Evolutionary conservation across 352 stramenopile genomes (phyloP).

Genomic region (Blastocystis sp.): DNA sequence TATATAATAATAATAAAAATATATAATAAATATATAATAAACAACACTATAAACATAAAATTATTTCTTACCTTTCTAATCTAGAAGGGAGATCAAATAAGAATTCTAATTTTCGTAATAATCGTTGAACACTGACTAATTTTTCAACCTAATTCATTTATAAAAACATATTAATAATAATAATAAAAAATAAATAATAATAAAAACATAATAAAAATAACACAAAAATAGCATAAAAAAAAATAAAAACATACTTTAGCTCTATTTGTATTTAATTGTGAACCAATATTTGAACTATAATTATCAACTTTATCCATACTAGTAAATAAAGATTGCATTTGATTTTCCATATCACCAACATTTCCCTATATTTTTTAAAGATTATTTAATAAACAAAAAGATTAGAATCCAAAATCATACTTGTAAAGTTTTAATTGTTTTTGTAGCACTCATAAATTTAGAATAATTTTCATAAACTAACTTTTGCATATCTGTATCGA

Average conservation of each 20-base stretch:
- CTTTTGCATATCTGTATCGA: conserved; percentile 97
- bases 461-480: conserved; percentile 99
- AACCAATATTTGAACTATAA: conserved; percentile 13
- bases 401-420: conserved; percentile 49
- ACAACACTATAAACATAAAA: conserved; percentile 43
- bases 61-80: conserved; percentile 41
- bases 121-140: conserved; percentile 74
- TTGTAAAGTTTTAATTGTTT: conserved; percentile 70
- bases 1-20: background rate
- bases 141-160: no score
- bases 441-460: conserved; percentile 96
- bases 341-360: conserved; percentile 42
- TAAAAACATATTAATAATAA: no score
- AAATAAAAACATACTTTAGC: no score
- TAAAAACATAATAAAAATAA: no score
- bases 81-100: conserved; percentile 79
- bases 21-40: background rate
- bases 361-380: conserved; percentile 39
- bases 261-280: conserved; percentile 39
- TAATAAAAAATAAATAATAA: no score
- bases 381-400: background rate
- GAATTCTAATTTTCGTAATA: conserved; percentile 84
- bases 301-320: conserved; percentile 35
- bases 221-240: no score
- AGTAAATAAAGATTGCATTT: conserved; percentile 34